Conservation (phyloP, 306 rosid genomes). For the Gastrolobium villosum region DNA sequence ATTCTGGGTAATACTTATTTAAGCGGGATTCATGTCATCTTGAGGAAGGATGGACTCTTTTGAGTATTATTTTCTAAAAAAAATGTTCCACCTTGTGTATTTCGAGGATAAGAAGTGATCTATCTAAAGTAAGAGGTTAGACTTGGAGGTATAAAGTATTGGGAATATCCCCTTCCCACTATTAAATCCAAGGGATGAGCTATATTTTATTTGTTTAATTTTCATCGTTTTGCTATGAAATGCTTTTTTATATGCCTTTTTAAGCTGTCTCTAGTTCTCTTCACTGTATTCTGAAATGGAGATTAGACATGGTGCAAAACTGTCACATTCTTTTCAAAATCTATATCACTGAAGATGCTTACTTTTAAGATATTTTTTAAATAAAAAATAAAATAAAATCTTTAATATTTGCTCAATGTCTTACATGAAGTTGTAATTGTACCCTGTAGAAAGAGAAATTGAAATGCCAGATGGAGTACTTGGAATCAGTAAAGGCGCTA, state of each 20-base stretch:
- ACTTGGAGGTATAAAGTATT: neutral
- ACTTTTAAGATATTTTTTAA: neutral
- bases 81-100: neutral
- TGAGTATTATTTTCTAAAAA: neutral
- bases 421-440: constrained; percentile 39
- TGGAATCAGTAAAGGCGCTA: constrained; percentile 93
- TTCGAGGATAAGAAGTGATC: constrained; percentile 37
- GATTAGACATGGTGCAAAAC: constrained; percentile 19
- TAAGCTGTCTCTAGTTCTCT: constrained; percentile 11
- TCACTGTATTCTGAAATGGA: constrained; percentile 4
- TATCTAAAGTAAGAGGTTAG: constrained; percentile 19
- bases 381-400: too few relatives aligned
- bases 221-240: constrained; percentile 1
- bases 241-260: constrained; percentile 1
- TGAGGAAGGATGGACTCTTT: constrained; percentile 42
- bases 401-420: constrained; percentile 29
- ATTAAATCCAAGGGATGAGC: constrained; percentile 32
- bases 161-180: constrained; percentile 19
- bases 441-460: constrained; percentile 82
- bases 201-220: constrained; percentile 11
- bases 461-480: constrained; percentile 96
- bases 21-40: constrained; percentile 14
- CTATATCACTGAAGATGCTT: constrained; percentile 29
- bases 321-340: constrained; percentile 25
- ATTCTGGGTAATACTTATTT: constrained; percentile 21